Conservation (phyloP, 768 basidiomycete species). For the Agrocybe pediades region DNA sequence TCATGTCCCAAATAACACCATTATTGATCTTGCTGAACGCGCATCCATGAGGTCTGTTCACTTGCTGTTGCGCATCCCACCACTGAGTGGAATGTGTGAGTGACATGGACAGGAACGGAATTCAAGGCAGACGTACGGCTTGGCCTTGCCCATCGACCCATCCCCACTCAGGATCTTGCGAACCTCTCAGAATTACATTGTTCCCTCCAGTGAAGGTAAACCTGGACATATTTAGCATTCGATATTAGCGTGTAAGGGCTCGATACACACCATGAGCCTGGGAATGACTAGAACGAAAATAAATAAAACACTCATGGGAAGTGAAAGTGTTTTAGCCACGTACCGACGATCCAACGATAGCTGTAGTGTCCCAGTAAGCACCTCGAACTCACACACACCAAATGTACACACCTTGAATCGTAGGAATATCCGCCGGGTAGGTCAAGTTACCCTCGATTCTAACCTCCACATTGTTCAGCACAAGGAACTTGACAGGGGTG, state of each 20-base stretch:
- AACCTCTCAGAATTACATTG: slow-evolving; percentile 61
- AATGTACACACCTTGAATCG: slow-evolving; percentile 47
- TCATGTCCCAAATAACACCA: slow-evolving; percentile 59
- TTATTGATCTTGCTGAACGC: slow-evolving; percentile 53
- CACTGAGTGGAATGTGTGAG: slow-evolving; percentile 36
- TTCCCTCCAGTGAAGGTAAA: slow-evolving; percentile 54
- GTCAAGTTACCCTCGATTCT: slow-evolving; percentile 58
- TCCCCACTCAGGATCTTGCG: slow-evolving; percentile 56
- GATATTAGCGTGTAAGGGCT: slow-evolving; percentile 2
- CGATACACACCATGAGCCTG: slow-evolving; percentile 42
- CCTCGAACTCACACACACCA: too few relatives aligned
- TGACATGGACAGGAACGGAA: background rate
- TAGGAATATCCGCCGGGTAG: slow-evolving; percentile 52
- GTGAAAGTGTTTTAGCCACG: slow-evolving; percentile 19
- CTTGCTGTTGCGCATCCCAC: slow-evolving; percentile 57
- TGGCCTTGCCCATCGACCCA: slow-evolving; percentile 68
- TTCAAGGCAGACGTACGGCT: slow-evolving; percentile 35
- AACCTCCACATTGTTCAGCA: slow-evolving; percentile 57
- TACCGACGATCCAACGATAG: slow-evolving; percentile 47
- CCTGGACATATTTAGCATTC: slow-evolving; percentile 31
- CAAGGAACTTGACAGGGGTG: slow-evolving; percentile 58
- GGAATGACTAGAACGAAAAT: slow-evolving; percentile 33
- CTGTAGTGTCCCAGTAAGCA: too few relatives aligned
- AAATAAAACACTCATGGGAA: background rate
- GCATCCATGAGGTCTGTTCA: slow-evolving; percentile 57